Base-by-base conservation (phyloP, 2,329 filamentous ascomycete species). In the Arthroderma uncinatum region DNA sequence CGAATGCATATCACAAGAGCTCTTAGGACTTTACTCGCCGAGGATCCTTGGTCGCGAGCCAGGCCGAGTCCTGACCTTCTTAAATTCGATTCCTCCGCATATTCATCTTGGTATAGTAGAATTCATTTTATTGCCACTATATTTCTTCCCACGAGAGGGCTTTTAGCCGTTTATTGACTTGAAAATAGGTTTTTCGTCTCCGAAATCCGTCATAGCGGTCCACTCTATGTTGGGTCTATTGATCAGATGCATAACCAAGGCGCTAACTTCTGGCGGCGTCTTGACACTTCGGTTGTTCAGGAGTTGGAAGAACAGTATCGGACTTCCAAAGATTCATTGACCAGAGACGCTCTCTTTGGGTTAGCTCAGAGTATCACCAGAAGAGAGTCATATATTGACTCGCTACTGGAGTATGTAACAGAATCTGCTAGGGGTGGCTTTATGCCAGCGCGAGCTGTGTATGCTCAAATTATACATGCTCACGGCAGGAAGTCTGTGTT, bases 191-290 rank as follows among this genome's bases (percentile, higher is more conserved):
- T 65, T 42, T 60, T 63, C 3, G 50, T 59, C 16, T 62, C 62
- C 7, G 57, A 66, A 57, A 47, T 53, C 9, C 58, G 42, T 14
- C 54, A 58, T 8, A 59, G 16, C 25, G 23, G 19, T 48, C 30
- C 57, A 48, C 4, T 52, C 60, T 58, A 30, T 30, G 59, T 60
- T 14, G 65, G 65, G 14, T 62, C 61, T 12, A 62, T 65, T 9
- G 64, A 67, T 30, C 64, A 64, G 1, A 58, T 63, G 10, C 65
- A 67, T 47, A 67, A 67, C 44, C 65, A 66, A 60, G 66, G 66
- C 0, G 62, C 66, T 1, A 57, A 63, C 1, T 67, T 67, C 42
- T 67, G 65, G 66, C 66, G 65, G 53, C 47, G 62, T 25, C 60
- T 67, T 0, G 64, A 67, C 30, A 53, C 57, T 1, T 59, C 63